Base-by-base conservation (phyloP, 495 filamentous ascomycete species). In the Geoglossum glabrum region DNA sequence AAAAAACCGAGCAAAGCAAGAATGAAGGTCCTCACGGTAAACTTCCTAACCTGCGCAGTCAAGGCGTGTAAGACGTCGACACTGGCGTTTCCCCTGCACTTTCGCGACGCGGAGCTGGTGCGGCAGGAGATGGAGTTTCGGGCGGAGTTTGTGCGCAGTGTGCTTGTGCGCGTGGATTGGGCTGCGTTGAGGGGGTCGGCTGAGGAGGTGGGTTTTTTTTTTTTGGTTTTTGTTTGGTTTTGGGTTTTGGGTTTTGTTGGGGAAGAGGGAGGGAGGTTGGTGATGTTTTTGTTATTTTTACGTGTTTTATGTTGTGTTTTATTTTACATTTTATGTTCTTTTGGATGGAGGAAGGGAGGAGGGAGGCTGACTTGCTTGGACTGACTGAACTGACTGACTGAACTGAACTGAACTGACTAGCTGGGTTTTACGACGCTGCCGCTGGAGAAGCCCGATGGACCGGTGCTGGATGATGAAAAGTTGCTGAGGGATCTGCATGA, bases 11-110 rank as follows among this genome's bases (percentile, higher is more conserved):
- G n/a, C n/a, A n/a, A 17, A 15, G 5, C 43, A 36, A 54, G 7
- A 57, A 96, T 99, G 92, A 99, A 97, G 70, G 73, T 99, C 60
- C 79, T 99, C 49, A 97, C 90, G 51, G 84, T 90, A 63, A 97
- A 97, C 71, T 99, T 97, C 69, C 76, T 99, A 64, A 90, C 87
- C 59, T 99, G 92, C 76, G 90, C 92, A 23, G 83, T 94, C 63
- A 95, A 94, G 71, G 70, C 84, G 36, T 99, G 92, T 82, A 95
- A 95, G 70, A 72, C 81, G 57, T 78, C 79, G 9, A 68, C 81
- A 10, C 69, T 74, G 34, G 84, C 89, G 10, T 96, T 94, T 64
- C 90, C 93, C 0, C 75, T 97, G 23, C 93, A 96, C 68, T 90
- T 90, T 52, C 79, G 80, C 55, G 89, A 96, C 60, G 90, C 85